These are phyloP conservation scores for Saturnispora kantuleensis DNA, from an alignment of 805 yeast species.

Conservation along the genomic window DNA sequence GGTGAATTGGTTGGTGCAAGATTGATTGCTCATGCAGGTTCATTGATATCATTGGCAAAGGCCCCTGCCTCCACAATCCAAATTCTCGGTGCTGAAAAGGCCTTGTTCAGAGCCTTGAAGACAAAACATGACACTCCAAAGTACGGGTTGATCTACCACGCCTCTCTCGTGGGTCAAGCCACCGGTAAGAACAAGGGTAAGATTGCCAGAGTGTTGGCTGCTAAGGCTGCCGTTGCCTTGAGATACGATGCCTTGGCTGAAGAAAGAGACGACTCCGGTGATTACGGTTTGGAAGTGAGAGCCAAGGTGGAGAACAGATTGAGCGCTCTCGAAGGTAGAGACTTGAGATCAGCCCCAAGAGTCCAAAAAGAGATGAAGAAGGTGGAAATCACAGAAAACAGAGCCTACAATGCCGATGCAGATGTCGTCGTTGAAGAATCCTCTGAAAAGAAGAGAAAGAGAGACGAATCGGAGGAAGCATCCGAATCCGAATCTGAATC, in stretches of 20 bases:
- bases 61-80: slow-evolving; percentile 98
- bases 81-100: slow-evolving; percentile 98
- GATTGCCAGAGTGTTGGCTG: slow-evolving; percentile 97
- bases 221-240: slow-evolving; percentile 93
- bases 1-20: slow-evolving; percentile 99
- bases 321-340: slow-evolving; percentile 94
- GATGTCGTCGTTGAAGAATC: slow-evolving; percentile 33
- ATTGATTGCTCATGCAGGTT: slow-evolving; percentile 95
- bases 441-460: slow-evolving; percentile 17
- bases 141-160: slow-evolving; percentile 94
- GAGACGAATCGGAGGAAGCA: slow-evolving; percentile 11
- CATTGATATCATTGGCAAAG: slow-evolving; percentile 87
- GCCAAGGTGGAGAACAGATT: slow-evolving; percentile 90
- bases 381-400: slow-evolving; percentile 74
- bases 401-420: slow-evolving; percentile 92
- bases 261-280: slow-evolving; percentile 93
- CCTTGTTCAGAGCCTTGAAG: slow-evolving; percentile 95
- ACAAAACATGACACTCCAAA: slow-evolving; percentile 98
- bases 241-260: slow-evolving; percentile 96
- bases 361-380: slow-evolving; percentile 76
- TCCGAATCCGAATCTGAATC: slow-evolving; percentile 21
- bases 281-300: slow-evolving; percentile 84
- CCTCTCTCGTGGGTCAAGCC: slow-evolving; percentile 96
- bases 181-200: slow-evolving; percentile 97
- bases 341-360: slow-evolving; percentile 80